Conservation (phyloP, 306 rosid species). For the Datisca glomerata region DNA sequence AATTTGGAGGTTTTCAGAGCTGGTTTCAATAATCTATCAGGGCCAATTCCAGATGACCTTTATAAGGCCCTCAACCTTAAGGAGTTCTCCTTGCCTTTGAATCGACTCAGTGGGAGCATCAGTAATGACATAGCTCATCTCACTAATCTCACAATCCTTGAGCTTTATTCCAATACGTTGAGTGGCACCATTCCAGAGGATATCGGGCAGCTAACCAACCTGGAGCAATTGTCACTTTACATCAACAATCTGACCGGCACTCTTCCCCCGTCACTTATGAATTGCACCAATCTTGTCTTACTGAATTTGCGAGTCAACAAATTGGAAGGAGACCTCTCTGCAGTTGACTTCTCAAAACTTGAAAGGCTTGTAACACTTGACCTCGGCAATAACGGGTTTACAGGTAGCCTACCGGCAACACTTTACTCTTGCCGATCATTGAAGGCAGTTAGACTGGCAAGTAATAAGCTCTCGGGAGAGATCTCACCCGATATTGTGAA, state of each 20-base stretch:
- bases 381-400: constrained; percentile 63
- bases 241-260: constrained; percentile 58
- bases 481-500: constrained; percentile 40
- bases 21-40: constrained; percentile 55
- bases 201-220: constrained; percentile 52
- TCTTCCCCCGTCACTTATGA: constrained; percentile 46
- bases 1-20: constrained; percentile 55
- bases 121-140: constrained; percentile 31
- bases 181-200: constrained; percentile 37
- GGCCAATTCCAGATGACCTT: constrained; percentile 56
- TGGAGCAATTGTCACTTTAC: constrained; percentile 52
- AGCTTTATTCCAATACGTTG: constrained; percentile 58
- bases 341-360: constrained; percentile 52
- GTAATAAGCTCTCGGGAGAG: constrained; percentile 53
- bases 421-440: constrained; percentile 74
- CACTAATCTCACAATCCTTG: constrained; percentile 45
- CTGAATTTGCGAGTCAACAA: constrained; percentile 69
- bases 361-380: constrained; percentile 48
- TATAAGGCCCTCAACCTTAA: constrained; percentile 28
- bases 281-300: constrained; percentile 49
- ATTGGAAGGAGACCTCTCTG: constrained; percentile 53
- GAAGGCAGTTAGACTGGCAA: constrained; percentile 61
- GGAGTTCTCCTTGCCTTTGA: constrained; percentile 50
- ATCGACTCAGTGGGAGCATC: constrained; percentile 45
- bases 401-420: constrained; percentile 54